Base-by-base conservation (phyloP, 2,329 filamentous ascomycete genomes). In the Paecilomyces niveus region DNA sequence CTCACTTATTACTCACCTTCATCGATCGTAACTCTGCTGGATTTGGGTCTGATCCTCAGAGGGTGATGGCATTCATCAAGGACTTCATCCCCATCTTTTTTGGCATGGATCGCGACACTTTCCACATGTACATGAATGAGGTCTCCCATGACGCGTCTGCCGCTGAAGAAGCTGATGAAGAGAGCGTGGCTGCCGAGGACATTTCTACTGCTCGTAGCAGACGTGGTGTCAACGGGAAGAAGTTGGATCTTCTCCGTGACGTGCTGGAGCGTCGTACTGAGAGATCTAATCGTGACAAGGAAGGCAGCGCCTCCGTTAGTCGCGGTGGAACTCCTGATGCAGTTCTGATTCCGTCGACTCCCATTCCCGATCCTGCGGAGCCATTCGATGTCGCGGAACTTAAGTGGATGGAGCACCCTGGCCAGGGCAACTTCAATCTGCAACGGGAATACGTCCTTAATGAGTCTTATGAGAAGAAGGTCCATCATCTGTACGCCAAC, bases 401-500 rank as follows among this genome's bases (percentile, higher is more conserved):
- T 77, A 83, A 60, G 77, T 88, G 55, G 88, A 92, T 70, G 81
- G 68, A 83, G 74, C 76, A 87, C 78, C 76, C 83, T 67, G 66
- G 78, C 77, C 69, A 80, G 78, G 73, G 80, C 50, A 80, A 83
- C 69, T 72, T 84, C 80, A 69, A 82, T 78, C 45, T 85, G 83
- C 64, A 84, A 81, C 69, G 86, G 81, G 75, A 84, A 83, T 75
- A 93, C 83, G 80, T 89, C 76, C 61, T 84, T 50, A 91, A 96
- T 61, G 89, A 92, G 55, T 87, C 89, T 59, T 96, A 94, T 75
- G 82, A 83, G 64, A 89, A 92, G 53, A 86, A 86, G 10, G 87
- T 85, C 75, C 96, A 91, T 78, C 93, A 93, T 70, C 85, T 97
- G 71, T 99, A 95, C 78, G 88, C 88, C 72, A 97, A 97, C 72